Evolutionary conservation across 2,329 filamentous ascomycete species (phyloP), one percentile per base, ranked within the genome.

Genomic region (Lachnellula suecica): DNA sequence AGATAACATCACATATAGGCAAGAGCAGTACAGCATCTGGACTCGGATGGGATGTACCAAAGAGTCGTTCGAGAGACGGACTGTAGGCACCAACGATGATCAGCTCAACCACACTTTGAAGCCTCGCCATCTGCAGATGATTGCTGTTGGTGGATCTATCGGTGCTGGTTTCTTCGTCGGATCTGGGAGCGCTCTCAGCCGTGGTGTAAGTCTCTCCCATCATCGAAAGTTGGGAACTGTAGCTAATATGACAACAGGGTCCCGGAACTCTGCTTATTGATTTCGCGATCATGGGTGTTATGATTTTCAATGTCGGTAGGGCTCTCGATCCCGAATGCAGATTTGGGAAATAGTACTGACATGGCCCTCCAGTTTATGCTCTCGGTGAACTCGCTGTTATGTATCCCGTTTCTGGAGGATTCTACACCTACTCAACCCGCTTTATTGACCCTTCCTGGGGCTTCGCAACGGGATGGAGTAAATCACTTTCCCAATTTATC

Each of bases 391-490:
- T 97, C 71, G 90, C 92, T 15, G 91, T 97, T 17, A 74, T 91
- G 11, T 97, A 93, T 63, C 93, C 93, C 3, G 88, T 97, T 22
- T 89, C 92, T 20, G 93, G 93, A 50, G 95, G 91, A 3, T 97
- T 97, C 68, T 90, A 91, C 1, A 86, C 91, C 7, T 97, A 92
- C 73, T 94, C 92, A n/a, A 96, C 91, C 25, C 84, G 93, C 17
- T 97, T 97, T 65, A 72, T 97, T 17, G 91, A 97, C 66, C 93
- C 92, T 1, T 91, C 92, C 0, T 96, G 91, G 91, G 91, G 91
- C 0, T 96, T 96, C 66, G 89, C 91, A 43, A 95, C 96, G 89
- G 91, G 91, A 15, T 96, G 91, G 91, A 59, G 63, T 58, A 51
- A 60, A 42, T 13, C 10, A 6, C 5, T 9, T 24, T 24, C n/a